Base-by-base conservation (phyloP, 75 land plant species). In the Cryptomeria japonica region DNA sequence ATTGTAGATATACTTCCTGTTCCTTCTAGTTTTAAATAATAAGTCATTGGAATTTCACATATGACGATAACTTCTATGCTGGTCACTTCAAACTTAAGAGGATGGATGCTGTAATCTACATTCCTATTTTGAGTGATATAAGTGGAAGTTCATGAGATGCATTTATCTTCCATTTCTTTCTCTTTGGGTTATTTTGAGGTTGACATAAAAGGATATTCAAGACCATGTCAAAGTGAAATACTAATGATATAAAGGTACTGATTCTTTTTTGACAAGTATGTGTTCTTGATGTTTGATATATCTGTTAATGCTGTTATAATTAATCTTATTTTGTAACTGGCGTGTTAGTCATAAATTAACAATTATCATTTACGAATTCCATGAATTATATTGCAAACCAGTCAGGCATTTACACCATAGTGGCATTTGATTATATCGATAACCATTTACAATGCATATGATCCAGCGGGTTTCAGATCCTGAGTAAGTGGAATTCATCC, bases 91-190 rank as follows among this genome's bases (percentile, higher is more conserved):
- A 28, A 80, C 38, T 16, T 16, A 78, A 38, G 80, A 80, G 44
- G 3, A 80, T 80, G 28, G 15, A 73, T 73, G 38, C 3, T 42
- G 84, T 44, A 44, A 80, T 44, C 84, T 10, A 42, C 44, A 80
- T 80, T 80, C n/a, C 46, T 80, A 80, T 41, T 80, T 44, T 25
- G 31, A 11, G 47, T 25, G 84, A 25, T 16, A 41, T 25, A 37
- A 78, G n/a, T 80, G 31, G 84, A 42, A 25, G 41, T 15, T 80
- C 32, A 39, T 78, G 80, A 32, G 80, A 78, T 19, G 44, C 38
- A 78, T 22, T 6, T 78, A 78, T 78, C 41, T 78, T 78, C 80
- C 80, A 38, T 19, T 78, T 78, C 44, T 78, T 78, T 38, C 80
- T 32, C 31, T 80, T 80, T 3, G 6, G 12, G 46, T 42, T 12